phyloP scores from a whole-genome alignment of 2,329 filamentous ascomycete species.

The Claviceps lovelessii region DNA sequence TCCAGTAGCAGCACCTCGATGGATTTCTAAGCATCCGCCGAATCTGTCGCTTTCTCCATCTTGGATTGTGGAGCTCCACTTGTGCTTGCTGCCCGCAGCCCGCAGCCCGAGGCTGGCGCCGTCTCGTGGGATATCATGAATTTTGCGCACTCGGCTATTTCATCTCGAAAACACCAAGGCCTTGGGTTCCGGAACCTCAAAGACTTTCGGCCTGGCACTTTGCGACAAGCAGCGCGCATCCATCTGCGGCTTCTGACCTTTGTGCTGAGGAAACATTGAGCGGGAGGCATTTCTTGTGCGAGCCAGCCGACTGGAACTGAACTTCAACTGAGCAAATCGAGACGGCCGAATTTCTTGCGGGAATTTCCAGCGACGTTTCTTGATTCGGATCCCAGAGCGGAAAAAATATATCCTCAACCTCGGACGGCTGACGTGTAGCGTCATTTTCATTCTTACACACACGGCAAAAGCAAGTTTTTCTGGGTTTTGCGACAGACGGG shows the following conservation, averaged over 20 bases:
- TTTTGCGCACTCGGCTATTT: background rate
- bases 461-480: background rate
- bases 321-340: background rate
- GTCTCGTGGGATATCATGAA: background rate
- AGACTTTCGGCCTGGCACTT: background rate
- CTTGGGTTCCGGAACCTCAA: background rate
- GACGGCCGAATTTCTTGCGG: background rate
- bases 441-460: background rate
- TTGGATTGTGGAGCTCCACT: conserved; percentile 5
- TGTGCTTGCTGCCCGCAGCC: background rate
- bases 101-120: background rate
- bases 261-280: background rate
- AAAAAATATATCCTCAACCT: background rate
- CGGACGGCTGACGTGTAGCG: background rate
- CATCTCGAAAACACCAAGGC: background rate
- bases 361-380: background rate
- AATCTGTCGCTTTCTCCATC: conserved; percentile 2
- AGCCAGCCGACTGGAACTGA: background rate
- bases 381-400: background rate
- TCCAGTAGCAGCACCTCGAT: background rate
- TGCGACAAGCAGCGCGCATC: background rate
- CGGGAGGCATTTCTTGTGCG: no score
- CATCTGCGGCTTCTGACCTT: background rate
- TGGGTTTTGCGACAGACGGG: background rate
- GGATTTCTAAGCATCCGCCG: conserved; percentile 8